These are phyloP conservation scores for Hypoxylon intermedium DNA, from an alignment of 495 filamentous ascomycete genomes.

Conservation along the genomic window DNA sequence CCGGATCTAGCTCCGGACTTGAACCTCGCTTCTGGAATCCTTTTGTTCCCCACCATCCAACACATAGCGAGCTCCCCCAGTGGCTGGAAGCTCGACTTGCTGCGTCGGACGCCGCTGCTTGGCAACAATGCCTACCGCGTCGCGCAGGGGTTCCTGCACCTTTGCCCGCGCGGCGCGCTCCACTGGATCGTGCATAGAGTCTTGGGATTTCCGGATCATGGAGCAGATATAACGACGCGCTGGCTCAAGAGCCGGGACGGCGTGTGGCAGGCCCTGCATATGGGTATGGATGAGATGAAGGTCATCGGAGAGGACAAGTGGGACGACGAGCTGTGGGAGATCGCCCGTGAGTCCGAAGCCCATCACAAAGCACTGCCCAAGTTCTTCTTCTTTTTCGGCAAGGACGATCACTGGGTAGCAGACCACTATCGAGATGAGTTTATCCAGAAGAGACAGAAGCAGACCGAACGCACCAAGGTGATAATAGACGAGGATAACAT, in stretches of 20 bases:
- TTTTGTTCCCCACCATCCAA: conserved; percentile 80
- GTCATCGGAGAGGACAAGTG: conserved; percentile 78
- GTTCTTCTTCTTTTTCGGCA: conserved; percentile 81
- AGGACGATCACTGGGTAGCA: conserved; percentile 83
- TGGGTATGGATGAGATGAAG: conserved; percentile 72
- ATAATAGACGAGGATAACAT: conserved; percentile 74
- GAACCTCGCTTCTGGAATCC: conserved; percentile 59
- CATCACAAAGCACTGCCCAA: conserved; percentile 51
- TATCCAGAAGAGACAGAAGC: conserved; percentile 57
- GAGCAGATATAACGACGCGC: conserved; percentile 63
- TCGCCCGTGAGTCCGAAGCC: conserved; percentile 49
- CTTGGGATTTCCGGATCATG: conserved; percentile 63
- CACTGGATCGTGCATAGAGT: conserved; percentile 53
- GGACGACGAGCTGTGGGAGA: conserved; percentile 82
- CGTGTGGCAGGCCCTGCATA: conserved; percentile 72
- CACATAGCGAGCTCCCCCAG: conserved; percentile 72
- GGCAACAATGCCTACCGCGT: conserved; percentile 60
- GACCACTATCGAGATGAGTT: conserved; percentile 76
- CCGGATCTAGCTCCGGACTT: conserved; percentile 14
- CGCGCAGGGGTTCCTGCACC: conserved; percentile 54
- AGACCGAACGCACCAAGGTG: conserved; percentile 65
- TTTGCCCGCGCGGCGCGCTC: conserved; percentile 55
- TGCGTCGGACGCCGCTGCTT: conserved; percentile 63
- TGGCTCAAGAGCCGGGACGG: conserved; percentile 70
- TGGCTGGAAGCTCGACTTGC: conserved; percentile 63